These are phyloP conservation scores for Radiomyces spectabilis DNA, from an alignment of 192 early-diverging fungal species.

Conservation along the genomic window DNA sequence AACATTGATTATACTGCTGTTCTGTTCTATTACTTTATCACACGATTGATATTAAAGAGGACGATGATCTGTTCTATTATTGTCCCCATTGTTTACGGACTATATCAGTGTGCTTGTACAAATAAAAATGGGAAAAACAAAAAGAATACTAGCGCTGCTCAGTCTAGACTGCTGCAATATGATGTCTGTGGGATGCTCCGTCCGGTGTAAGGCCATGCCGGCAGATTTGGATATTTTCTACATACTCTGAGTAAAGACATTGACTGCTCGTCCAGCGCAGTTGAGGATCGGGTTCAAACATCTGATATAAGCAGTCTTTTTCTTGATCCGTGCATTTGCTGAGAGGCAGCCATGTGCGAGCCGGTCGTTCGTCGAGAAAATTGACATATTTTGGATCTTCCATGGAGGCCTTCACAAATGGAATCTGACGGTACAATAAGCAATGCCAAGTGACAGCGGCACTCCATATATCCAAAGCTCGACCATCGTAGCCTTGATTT, in stretches of 20 bases:
- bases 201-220: neutral
- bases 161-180: neutral
- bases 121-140: no score
- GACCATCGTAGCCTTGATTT: slow-evolving; percentile 62
- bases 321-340: slow-evolving; percentile 56
- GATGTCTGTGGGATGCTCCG: neutral
- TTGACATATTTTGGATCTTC: slow-evolving; percentile 55
- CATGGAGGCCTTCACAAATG: slow-evolving; percentile 55
- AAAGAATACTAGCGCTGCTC: no score
- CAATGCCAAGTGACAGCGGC: slow-evolving; percentile 88
- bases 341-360: slow-evolving; percentile 58
- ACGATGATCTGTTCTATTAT: no score
- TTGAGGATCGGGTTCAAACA: slow-evolving; percentile 72
- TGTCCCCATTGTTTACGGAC: no score
- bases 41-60: no score
- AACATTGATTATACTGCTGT: no score
- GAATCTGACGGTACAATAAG: slow-evolving; percentile 63
- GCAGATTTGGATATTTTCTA: slow-evolving; percentile 2
- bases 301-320: slow-evolving; percentile 68
- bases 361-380: slow-evolving; percentile 44
- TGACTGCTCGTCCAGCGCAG: slow-evolving; percentile 63
- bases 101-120: no score
- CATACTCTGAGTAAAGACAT: slow-evolving; percentile 40
- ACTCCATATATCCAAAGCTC: slow-evolving; percentile 81
- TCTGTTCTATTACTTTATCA: no score